These are phyloP conservation scores for Amanita muscaria DNA, from an alignment of 768 basidiomycete genomes.

Conservation along the genomic window DNA sequence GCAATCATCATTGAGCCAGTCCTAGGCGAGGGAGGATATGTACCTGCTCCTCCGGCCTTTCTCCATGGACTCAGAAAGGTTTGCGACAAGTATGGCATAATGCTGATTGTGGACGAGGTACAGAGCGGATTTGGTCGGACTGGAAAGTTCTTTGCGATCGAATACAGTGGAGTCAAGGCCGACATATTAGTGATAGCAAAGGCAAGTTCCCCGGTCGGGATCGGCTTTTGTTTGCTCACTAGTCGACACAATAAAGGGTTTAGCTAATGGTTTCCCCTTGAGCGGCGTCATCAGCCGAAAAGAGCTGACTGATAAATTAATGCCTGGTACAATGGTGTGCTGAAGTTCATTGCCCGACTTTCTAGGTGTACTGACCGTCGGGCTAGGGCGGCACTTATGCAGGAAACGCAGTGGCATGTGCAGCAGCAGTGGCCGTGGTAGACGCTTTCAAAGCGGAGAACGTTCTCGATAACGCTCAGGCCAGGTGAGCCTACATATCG, in stretches of 20 bases:
- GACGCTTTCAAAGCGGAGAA: slow-evolving; percentile 74
- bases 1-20: slow-evolving; percentile 94
- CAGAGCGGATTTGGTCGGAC: slow-evolving; percentile 89
- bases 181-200: slow-evolving; percentile 90
- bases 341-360: no score
- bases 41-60: slow-evolving; percentile 76
- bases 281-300: slow-evolving; percentile 77
- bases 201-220: slow-evolving; percentile 25
- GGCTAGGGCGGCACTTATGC: slow-evolving; percentile 88
- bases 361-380: no score
- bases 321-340: slow-evolving; percentile 71
- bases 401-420: slow-evolving; percentile 88
- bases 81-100: slow-evolving; percentile 81
- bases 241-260: slow-evolving; percentile 41
- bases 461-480: slow-evolving; percentile 72
- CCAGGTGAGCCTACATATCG: slow-evolving; percentile 37
- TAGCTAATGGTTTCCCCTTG: slow-evolving; percentile 91
- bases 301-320: slow-evolving; percentile 72
- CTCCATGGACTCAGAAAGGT: slow-evolving; percentile 69
- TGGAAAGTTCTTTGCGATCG: slow-evolving; percentile 73
- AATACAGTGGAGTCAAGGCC: slow-evolving; percentile 77
- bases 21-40: slow-evolving; percentile 93
- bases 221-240: background rate
- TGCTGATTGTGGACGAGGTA: slow-evolving; percentile 82
- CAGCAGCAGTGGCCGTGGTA: slow-evolving; percentile 77